Base-by-base conservation (phyloP, 2,329 filamentous ascomycete species). In the Colletotrichum tropicicola region DNA sequence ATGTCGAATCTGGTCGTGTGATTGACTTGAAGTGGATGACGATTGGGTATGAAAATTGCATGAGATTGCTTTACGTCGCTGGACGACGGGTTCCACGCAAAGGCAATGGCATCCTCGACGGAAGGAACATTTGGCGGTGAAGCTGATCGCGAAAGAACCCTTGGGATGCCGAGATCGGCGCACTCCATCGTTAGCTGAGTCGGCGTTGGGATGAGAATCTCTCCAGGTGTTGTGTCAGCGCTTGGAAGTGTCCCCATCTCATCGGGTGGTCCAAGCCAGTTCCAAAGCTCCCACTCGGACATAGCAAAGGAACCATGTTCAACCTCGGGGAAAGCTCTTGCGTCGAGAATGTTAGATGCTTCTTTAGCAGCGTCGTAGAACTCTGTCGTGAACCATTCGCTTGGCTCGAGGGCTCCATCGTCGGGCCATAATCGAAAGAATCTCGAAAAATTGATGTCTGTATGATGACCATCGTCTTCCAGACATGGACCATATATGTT, bases 61-160 rank as follows among this genome's bases (percentile, higher is more conserved):
- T 51, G 25, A 6, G 59, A 58, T 6, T 58, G 59, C 2, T 12
- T 30, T 15, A 49, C 17, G 4, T 8, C 15, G 5, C 37, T 48
- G 2, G 44, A 58, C 10, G 45, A 49, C 15, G 53, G 59, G 23
- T 58, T 32, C 59, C 59, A 58, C 17, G 45, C 53, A 30, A 62
- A 62, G 6, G 44, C 37, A 1, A 58, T 12, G 4, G 19, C 53
- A 39, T 62, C 59, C 17, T 62, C 59, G 17, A 35, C 25, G 3
- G 53, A 52, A 4, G 59, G 53, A 2, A 62, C 32, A 12, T 62
- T 62, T 10, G 44, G 44, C 5, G 59, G 59, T 9, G 59, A 62
- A 10, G 27, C 13, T 8, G 15, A 35, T 23, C 59, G 32, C 12
- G n/a, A n/a, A n/a, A n/a, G n/a, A n/a, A n/a, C n/a, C n/a, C n/a